Evolutionary conservation across 495 filamentous ascomycete species (phyloP), one percentile per base, ranked within the genome.

Genomic region (Schizothecium vesticola): DNA sequence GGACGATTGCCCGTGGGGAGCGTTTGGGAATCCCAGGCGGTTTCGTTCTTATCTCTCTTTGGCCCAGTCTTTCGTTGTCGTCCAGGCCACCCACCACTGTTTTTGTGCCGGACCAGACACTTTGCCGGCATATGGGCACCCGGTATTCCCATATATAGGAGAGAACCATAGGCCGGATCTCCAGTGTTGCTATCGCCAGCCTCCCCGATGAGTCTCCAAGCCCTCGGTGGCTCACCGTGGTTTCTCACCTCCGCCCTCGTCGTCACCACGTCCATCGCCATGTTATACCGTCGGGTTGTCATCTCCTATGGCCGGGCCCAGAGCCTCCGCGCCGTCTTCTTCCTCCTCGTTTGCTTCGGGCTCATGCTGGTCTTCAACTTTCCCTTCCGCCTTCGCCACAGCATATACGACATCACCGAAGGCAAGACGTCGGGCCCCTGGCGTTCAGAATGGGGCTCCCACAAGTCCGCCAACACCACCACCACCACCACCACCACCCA

Each of bases 391-490:
- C 70, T 51, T 8, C 71, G 61, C 16, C 68, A 33, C 56, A 67
- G 58, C 59, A 68, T 36, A 59, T 66, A 72, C 61, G 68, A 71
- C 6, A 64, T 71, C 55, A 74, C 73, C 11, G 73, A 74, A 21
- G 73, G 73, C 12, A 63, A 63, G 21, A 68, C 67, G 2, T 68
- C 67, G 0, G 63, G 63, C 3, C 67, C 67, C 6, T 68, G 67
- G 67, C 22, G 51, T n/a, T 55, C 57, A 16, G 63, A 65, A 24
- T 68, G 67, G 71, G 66, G 68, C 24, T 58, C 25, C n/a, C 26
- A 26, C 26, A 65, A 59, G 13, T 24, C 23, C 56, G 5, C 29
- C 19, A 25, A 16, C 63, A 31, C 23, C 13, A 66, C n/a, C n/a
- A n/a, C 65, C 28, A 66, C 68, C 23, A 68, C 64, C 0, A 51